These are phyloP conservation scores for Kondoa subrosea DNA, from an alignment of 768 basidiomycete genomes.

Conservation along the genomic window DNA sequence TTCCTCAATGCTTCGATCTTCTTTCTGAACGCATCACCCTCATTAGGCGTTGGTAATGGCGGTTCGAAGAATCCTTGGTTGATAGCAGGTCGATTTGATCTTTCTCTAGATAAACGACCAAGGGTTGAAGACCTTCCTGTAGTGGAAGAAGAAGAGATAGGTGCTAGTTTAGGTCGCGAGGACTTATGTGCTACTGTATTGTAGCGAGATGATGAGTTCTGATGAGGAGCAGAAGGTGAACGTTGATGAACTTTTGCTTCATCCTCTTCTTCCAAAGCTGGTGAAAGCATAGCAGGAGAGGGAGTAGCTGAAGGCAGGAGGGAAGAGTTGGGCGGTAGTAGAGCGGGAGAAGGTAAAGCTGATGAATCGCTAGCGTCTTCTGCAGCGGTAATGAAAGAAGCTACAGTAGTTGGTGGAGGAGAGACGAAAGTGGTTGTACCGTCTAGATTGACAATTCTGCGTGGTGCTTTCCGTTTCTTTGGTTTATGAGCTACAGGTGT, in stretches of 20 bases:
- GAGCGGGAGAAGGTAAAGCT: background rate
- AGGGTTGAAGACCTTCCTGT: background rate
- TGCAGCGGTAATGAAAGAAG: background rate
- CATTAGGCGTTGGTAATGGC: background rate
- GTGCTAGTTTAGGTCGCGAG: background rate
- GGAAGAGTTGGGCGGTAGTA: background rate
- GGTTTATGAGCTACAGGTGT: background rate
- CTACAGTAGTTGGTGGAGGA: background rate
- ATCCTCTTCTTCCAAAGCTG: background rate
- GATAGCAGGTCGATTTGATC: background rate
- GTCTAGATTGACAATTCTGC: background rate
- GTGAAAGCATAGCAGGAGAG: background rate
- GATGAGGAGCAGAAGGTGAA: background rate
- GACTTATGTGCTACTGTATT: background rate
- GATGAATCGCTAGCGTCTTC: background rate
- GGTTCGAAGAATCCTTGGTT: background rate
- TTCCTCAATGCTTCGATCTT: conserved; percentile 5
- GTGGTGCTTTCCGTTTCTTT: background rate
- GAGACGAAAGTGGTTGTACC: background rate
- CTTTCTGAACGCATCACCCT: background rate
- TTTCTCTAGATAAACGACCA: background rate
- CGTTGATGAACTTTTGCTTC: background rate
- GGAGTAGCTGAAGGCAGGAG: background rate
- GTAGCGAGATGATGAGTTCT: no score
- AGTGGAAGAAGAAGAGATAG: background rate